Conservation (phyloP, 2,329 filamentous ascomycete species). For the Aspergillus melleus region DNA sequence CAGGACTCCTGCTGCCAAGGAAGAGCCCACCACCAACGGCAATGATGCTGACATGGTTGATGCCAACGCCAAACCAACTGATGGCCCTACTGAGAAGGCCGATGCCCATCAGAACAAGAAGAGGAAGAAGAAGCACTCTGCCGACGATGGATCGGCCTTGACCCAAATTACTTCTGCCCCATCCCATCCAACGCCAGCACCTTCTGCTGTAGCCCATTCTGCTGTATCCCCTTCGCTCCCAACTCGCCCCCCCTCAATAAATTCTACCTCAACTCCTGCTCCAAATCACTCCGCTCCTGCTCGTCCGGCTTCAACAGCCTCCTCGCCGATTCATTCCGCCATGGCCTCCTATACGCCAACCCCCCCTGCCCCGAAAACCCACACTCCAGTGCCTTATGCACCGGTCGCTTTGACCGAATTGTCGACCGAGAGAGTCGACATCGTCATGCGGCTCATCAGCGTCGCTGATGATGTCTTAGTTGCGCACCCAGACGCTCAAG, state of each 20-base stretch:
- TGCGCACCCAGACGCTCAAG: background rate
- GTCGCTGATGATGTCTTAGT: background rate
- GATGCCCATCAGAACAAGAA: background rate
- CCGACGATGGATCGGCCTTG: background rate
- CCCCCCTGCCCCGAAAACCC: background rate
- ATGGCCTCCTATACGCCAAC: background rate
- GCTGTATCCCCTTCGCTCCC: background rate
- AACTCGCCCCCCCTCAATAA: background rate
- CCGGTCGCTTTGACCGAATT: background rate
- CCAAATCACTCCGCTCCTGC: background rate
- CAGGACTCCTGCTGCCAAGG: slow-evolving; percentile 11
- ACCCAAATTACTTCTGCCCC: background rate
- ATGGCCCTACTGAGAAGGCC: background rate
- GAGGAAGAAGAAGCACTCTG: background rate
- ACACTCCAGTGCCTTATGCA: background rate
- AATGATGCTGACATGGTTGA: background rate
- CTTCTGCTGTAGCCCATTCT: background rate
- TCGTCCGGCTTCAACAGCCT: slow-evolving; percentile 11
- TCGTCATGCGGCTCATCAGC: background rate
- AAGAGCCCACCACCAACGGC: background rate
- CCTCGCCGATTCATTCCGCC: slow-evolving; percentile 11
- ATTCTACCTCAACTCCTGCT: background rate
- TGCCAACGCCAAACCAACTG: background rate
- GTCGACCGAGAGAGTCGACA: background rate
- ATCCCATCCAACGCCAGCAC: background rate